These are phyloP conservation scores for Mitragyna speciosa DNA, from an alignment of 257 asterid species.

Conservation along the genomic window DNA sequence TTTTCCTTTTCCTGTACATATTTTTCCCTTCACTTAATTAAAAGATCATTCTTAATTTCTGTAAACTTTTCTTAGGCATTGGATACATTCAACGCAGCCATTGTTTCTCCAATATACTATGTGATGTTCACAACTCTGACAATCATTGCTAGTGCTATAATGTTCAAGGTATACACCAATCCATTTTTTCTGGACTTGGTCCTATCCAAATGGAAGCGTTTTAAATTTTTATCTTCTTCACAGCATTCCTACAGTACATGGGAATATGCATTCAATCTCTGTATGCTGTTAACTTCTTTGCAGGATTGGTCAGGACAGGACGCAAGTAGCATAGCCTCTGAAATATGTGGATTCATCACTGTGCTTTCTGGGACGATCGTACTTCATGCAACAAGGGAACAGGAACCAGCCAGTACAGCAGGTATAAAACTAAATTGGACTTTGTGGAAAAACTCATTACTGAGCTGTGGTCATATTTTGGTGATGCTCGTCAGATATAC, in stretches of 20 bases:
- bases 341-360: conserved; percentile 64
- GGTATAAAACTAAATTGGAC: conserved; percentile 31
- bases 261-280: conserved; percentile 2
- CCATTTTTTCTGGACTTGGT: background rate
- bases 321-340: conserved; percentile 62
- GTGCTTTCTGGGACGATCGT: conserved; percentile 72
- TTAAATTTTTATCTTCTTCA: background rate
- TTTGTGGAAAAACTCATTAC: conserved; percentile 4
- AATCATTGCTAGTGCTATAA: conserved; percentile 73
- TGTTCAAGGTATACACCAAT: conserved; percentile 55
- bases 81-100: conserved; percentile 77
- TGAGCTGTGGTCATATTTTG: background rate
- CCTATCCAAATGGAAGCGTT: background rate
- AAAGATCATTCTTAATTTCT: background rate
- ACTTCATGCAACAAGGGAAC: conserved; percentile 77
- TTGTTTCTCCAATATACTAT: conserved; percentile 85
- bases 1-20: background rate
- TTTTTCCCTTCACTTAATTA: background rate
- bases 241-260: background rate
- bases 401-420: conserved; percentile 49
- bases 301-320: conserved; percentile 90
- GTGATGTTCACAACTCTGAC: conserved; percentile 93
- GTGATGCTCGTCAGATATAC: background rate
- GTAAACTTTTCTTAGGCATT: conserved; percentile 56
- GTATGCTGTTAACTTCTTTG: background rate